Base-by-base conservation (phyloP, 2,329 filamentous ascomycete genomes). In the Ceratocystis variospora region DNA sequence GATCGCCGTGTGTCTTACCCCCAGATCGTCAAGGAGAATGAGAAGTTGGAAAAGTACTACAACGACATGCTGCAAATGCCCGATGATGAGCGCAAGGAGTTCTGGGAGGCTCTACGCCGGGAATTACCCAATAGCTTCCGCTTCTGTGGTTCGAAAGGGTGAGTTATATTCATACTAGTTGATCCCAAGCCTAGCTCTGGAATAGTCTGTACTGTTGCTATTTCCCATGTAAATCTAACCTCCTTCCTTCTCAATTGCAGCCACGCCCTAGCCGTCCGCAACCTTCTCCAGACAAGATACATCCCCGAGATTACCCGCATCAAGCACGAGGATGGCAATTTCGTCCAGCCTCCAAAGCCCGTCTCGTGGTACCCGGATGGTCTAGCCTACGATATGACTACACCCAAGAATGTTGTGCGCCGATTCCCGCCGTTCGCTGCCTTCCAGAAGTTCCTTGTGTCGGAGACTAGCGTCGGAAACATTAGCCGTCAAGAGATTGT, bases 401-500 rank as follows among this genome's bases (percentile, higher is more conserved):
- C 93, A 5, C 90, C 94, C 69, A 99, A 97, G 81, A 92, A 96
- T 73, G 87, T 97, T 70, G 84, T 99, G 69, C 88, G 94, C 72
- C 92, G 92, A 74, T 96, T 96, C 76, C 86, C 90, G 45, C 94
- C 94, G 2, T 99, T 99, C 75, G 87, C 91, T 62, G 88, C 89
- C 33, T 97, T 99, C 77, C 94, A 99, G 76, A 96, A 95, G 75
- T 99, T 96, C 79, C 82, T 99, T 63, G 94, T 99, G 62, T 95
- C 93, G 64, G 94, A 99, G 80, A 96, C 94, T 3, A 91, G 89
- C 66, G 91, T 97, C 25, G 94, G 94, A 72, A 99, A 97, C 75
- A 97, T 99, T 72, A 96, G 89, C 76, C 86, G 94, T 72, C 94
- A 99, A 77, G 94, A 99, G 78, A 88, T 96, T 57, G 94, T 99